Evolutionary conservation across 768 basidiomycete genomes (phyloP).

Genomic region (Cyathus striatus): DNA sequence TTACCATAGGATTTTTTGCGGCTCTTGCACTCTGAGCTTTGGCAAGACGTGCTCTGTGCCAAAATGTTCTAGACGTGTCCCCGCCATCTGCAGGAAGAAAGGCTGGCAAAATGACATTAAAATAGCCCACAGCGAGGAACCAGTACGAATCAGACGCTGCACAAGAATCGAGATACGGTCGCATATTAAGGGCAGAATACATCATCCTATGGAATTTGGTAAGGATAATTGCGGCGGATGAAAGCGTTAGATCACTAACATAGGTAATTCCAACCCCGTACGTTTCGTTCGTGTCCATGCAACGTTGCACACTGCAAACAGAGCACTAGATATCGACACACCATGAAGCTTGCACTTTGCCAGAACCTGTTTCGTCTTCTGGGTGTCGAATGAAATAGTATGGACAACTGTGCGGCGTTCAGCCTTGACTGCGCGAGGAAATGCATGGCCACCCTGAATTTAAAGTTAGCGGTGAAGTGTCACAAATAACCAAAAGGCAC

Average conservation of each 20-base stretch:
- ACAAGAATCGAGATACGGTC: conserved; percentile 47
- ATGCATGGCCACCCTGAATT: conserved; percentile 65
- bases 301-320: conserved; percentile 72
- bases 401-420: conserved; percentile 63
- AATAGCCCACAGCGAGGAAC: conserved; percentile 79
- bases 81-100: conserved; percentile 48
- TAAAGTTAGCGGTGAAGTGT: background rate
- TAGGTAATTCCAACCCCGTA: conserved; percentile 43
- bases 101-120: conserved; percentile 74
- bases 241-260: conserved; percentile 25
- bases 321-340: conserved; percentile 69
- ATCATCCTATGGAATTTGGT: conserved; percentile 48
- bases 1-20: conserved; percentile 57
- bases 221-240: background rate
- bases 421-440: conserved; percentile 44
- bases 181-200: conserved; percentile 82
- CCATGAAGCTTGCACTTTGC: conserved; percentile 65
- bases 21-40: conserved; percentile 64
- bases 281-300: conserved; percentile 59
- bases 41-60: conserved; percentile 67
- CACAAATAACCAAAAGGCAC: conserved; percentile 12
- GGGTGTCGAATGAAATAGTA: conserved; percentile 52
- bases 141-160: conserved; percentile 61
- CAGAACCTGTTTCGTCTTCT: conserved; percentile 57
- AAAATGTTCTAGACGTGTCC: conserved; percentile 47